A percentile compares a stretch with the other conserved stretches of the same genome.
phyloP scores from a whole-genome alignment of 2,329 filamentous ascomycete species.

The Claviceps humidiphila region DNA sequence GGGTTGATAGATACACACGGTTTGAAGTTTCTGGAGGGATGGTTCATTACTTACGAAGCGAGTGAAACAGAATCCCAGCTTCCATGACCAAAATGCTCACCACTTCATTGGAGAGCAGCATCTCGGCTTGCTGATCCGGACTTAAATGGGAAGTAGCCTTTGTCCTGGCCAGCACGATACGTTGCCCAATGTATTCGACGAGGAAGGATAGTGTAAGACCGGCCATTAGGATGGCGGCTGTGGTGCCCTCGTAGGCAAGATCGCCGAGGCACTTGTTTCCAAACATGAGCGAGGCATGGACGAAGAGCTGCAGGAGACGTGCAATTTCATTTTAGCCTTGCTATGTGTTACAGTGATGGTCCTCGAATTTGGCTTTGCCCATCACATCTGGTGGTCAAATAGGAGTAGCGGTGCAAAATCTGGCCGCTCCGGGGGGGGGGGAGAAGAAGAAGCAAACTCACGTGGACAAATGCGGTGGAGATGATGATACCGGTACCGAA shows the following conservation, averaged over 20 bases:
- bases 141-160: slow-evolving; percentile 14
- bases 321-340: slow-evolving; percentile 1
- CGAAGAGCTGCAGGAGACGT: slow-evolving; percentile 43
- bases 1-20: too few relatives aligned
- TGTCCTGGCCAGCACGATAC: slow-evolving; percentile 33
- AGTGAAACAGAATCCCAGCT: slow-evolving; percentile 63
- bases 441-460: slow-evolving; percentile 21
- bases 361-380: too few relatives aligned
- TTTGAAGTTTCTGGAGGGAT: too few relatives aligned
- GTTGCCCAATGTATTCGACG: slow-evolving; percentile 53
- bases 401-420: background rate
- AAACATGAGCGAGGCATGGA: slow-evolving; percentile 63
- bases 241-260: slow-evolving; percentile 54
- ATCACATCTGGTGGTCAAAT: too few relatives aligned
- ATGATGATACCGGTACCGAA: slow-evolving; percentile 64
- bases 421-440: too few relatives aligned
- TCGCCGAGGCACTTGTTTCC: slow-evolving; percentile 53
- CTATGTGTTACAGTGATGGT: background rate
- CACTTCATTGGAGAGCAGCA: slow-evolving; percentile 28
- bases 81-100: slow-evolving; percentile 58
- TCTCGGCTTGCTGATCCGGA: slow-evolving; percentile 13
- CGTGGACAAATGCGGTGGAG: slow-evolving; percentile 57
- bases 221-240: slow-evolving; percentile 59
- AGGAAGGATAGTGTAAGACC: slow-evolving; percentile 61
- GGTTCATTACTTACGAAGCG: slow-evolving; percentile 35